A percentile compares a stretch with the other conserved stretches of the same genome.
Conservation (phyloP, 495 filamentous ascomycete species). For the Aspergillus sclerotiicarbonarius region DNA sequence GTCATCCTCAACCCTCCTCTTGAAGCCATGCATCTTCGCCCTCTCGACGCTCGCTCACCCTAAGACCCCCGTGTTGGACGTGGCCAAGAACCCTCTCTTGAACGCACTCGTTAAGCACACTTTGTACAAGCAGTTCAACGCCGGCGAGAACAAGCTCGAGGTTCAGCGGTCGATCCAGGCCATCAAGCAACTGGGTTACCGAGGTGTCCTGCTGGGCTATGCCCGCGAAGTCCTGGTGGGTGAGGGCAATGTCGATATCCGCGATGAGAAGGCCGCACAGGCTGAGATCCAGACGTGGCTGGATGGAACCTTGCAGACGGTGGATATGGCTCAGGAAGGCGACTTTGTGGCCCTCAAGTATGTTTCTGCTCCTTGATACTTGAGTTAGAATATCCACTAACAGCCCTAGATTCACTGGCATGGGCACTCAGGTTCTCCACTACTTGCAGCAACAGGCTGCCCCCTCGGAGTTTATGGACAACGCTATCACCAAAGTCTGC, state of each 20-base stretch:
- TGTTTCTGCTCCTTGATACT: conserved; percentile 17
- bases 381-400: conserved; percentile 3
- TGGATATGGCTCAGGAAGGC: conserved; percentile 67
- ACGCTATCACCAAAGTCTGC: conserved; percentile 74
- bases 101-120: conserved; percentile 46
- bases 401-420: conserved; percentile 71
- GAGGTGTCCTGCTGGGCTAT: conserved; percentile 49
- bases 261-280: conserved; percentile 36
- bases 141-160: conserved; percentile 47
- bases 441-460: conserved; percentile 55
- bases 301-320: conserved; percentile 70
- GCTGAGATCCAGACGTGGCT: conserved; percentile 72
- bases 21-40: conserved; percentile 66
- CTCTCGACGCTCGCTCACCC: conserved; percentile 72
- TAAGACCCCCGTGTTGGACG: conserved; percentile 49
- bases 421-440: conserved; percentile 71
- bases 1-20: conserved; percentile 72
- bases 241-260: conserved; percentile 31
- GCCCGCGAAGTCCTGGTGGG: conserved; percentile 46
- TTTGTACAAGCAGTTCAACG: conserved; percentile 53
- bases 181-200: conserved; percentile 46
- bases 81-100: conserved; percentile 46
- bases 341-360: conserved; percentile 89
- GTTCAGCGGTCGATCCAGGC: conserved; percentile 42
- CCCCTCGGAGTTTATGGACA: conserved; percentile 60